A percentile compares a stretch with the other conserved stretches of the same genome.
phyloP scores from a whole-genome alignment of 163 green algal genomes.

The Volvox carteri region DNA sequence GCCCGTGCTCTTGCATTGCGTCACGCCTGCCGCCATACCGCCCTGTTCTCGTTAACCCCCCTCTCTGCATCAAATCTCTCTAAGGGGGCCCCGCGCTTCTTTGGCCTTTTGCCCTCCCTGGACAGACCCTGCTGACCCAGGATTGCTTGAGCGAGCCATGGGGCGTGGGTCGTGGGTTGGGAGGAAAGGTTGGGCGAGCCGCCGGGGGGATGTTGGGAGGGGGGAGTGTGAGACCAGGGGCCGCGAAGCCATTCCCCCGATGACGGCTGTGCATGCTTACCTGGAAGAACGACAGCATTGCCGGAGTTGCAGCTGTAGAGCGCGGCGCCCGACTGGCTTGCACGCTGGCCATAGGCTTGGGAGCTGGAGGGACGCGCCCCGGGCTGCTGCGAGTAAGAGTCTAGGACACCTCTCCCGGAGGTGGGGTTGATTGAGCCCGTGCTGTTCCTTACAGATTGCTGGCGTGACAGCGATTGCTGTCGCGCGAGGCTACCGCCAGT shows the following conservation, averaged over 20 bases:
- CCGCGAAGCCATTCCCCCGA: not conserved
- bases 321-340: conserved; percentile 17
- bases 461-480: conserved; percentile 12
- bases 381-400: conserved; percentile 19
- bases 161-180: too few relatives aligned
- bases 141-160: not conserved
- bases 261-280: not conserved
- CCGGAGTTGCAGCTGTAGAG: conserved; percentile 38
- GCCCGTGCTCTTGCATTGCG: too few relatives aligned
- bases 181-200: not conserved
- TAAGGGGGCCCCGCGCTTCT: too few relatives aligned
- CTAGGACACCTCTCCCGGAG: not conserved
- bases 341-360: not conserved
- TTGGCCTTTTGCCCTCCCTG: too few relatives aligned
- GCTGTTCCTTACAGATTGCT: conserved; percentile 24
- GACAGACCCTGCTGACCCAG: not conserved
- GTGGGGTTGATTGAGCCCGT: conserved; percentile 11
- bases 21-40: too few relatives aligned
- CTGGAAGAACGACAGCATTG: conserved; percentile 1
- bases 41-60: too few relatives aligned
- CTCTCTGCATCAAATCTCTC: too few relatives aligned
- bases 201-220: not conserved
- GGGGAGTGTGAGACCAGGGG: not conserved
- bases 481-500: not conserved
- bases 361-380: not conserved